These are phyloP conservation scores for Mycena venus DNA, from an alignment of 768 basidiomycete genomes.

Conservation along the genomic window DNA sequence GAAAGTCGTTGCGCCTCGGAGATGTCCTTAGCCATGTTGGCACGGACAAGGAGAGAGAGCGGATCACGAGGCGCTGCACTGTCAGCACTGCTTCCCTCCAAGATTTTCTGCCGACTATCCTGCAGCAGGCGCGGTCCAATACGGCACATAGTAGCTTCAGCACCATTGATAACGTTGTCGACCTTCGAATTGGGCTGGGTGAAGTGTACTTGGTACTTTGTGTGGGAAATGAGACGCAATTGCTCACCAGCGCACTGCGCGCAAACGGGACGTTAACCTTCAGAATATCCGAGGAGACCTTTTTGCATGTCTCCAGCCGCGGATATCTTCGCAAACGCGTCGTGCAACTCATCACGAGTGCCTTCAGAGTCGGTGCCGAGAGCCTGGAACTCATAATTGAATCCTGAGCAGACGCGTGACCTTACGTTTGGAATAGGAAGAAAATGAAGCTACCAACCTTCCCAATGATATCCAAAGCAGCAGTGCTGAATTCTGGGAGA, in stretches of 20 bases:
- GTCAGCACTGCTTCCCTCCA: not conserved
- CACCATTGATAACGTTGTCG: too few relatives aligned
- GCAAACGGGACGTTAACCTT: not conserved
- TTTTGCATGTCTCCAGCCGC: not conserved
- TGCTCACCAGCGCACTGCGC: not conserved
- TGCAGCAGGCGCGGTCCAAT: too few relatives aligned
- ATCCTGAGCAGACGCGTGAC: constrained; percentile 23
- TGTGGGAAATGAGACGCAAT: not conserved
- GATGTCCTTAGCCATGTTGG: too few relatives aligned
- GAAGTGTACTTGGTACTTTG: not conserved
- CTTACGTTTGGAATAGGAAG: constrained; percentile 48
- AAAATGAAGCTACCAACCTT: not conserved
- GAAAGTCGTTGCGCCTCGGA: too few relatives aligned
- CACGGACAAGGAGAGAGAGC: not conserved
- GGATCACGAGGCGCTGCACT: not conserved
- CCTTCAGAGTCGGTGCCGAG: too few relatives aligned
- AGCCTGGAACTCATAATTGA: constrained; percentile 31
- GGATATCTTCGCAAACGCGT: not conserved
- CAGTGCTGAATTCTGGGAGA: too few relatives aligned
- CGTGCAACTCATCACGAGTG: too few relatives aligned
- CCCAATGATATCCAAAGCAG: too few relatives aligned
- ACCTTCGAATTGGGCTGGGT: not conserved
- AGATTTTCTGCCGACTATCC: too few relatives aligned
- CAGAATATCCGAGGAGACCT: not conserved
- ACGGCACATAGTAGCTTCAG: too few relatives aligned